Evolutionary conservation across 768 basidiomycete species (phyloP).

Genomic region (Tricholoma flavovirens): DNA sequence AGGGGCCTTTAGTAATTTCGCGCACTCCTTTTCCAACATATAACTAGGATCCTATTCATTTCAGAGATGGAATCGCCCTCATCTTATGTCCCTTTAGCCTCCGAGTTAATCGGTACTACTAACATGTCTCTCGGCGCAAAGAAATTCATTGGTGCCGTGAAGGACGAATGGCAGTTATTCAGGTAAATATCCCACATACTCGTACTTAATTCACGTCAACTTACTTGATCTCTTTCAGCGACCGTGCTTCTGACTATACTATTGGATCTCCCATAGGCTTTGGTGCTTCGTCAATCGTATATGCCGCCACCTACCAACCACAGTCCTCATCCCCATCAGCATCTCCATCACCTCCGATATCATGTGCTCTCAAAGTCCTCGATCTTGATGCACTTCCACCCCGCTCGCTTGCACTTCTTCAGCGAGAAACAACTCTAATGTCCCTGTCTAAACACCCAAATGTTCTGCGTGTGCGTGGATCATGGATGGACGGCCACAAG

Average conservation of each 20-base stretch:
- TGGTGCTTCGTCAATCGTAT: conserved; percentile 90
- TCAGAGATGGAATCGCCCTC: conserved; percentile 13
- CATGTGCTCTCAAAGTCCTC: conserved; percentile 85
- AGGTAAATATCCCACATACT: conserved; percentile 39
- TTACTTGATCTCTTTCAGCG: conserved; percentile 36
- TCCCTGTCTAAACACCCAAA: conserved; percentile 91
- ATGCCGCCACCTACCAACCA: conserved; percentile 64
- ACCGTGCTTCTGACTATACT: conserved; percentile 64
- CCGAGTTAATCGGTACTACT: conserved; percentile 1
- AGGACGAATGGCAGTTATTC: conserved; percentile 79
- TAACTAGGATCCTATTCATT: not conserved
- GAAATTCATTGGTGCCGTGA: conserved; percentile 71
- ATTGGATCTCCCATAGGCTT: conserved; percentile 80
- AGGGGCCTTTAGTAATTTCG: not conserved
- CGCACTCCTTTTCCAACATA: not conserved
- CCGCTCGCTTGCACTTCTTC: conserved; percentile 63
- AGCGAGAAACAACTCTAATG: conserved; percentile 88
- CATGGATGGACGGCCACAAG: conserved; percentile 81
- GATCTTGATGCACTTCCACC: conserved; percentile 78
- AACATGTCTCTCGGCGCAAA: conserved; percentile 9
- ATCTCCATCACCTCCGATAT: conserved; percentile 30
- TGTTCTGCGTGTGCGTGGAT: conserved; percentile 84
- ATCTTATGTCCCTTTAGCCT: not conserved
- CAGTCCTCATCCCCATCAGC: conserved; percentile 6
- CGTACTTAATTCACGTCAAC: not conserved